phyloP scores from a whole-genome alignment of 768 basidiomycete genomes.

The Leucocoprinus leucothites region DNA sequence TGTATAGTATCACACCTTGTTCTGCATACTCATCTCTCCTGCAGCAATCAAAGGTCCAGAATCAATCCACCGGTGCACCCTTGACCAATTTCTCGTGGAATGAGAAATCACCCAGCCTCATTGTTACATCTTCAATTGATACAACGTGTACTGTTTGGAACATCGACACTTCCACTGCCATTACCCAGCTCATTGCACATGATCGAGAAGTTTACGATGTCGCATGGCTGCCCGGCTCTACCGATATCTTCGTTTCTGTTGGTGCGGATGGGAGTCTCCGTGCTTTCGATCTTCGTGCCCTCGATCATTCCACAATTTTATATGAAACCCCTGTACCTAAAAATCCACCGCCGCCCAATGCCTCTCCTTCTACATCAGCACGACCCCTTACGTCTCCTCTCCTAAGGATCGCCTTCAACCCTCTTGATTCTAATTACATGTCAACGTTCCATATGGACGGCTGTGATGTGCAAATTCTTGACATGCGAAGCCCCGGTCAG shows the following conservation, averaged over 20 bases:
- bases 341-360: conserved; percentile 54
- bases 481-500: conserved; percentile 95
- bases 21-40: conserved; percentile 7
- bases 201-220: conserved; percentile 97
- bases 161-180: conserved; percentile 87
- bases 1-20: conserved; percentile 8
- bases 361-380: conserved; percentile 55
- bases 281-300: conserved; percentile 92
- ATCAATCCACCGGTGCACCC: conserved; percentile 79
- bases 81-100: conserved; percentile 99
- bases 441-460: conserved; percentile 97
- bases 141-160: conserved; percentile 99
- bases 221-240: conserved; percentile 95
- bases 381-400: conserved; percentile 79
- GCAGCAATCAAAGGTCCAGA: conserved; percentile 89
- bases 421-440: conserved; percentile 91
- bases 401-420: conserved; percentile 87
- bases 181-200: conserved; percentile 97
- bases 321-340: conserved; percentile 91
- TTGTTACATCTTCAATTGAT: conserved; percentile 97
- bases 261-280: conserved; percentile 96
- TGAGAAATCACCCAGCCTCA: conserved; percentile 81
- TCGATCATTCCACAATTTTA: conserved; percentile 97
- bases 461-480: conserved; percentile 84
- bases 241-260: conserved; percentile 97